Conservation (phyloP, 2,329 filamentous ascomycete species). For the Calonectria honghensis region DNA sequence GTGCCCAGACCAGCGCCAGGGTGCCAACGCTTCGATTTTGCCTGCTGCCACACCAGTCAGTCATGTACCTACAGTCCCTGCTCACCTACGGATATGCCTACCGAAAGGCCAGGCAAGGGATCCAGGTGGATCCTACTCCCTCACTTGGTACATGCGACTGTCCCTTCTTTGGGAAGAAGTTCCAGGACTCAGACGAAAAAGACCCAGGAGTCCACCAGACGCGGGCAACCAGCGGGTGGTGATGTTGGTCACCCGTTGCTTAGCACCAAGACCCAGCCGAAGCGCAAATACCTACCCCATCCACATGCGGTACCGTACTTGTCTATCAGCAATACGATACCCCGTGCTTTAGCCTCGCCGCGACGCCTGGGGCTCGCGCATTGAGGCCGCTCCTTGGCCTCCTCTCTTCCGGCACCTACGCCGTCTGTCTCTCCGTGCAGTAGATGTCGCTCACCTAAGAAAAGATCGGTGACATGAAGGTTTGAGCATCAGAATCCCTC, state of each 20-base stretch:
- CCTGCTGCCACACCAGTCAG: slow-evolving; percentile 17
- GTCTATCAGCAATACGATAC: slow-evolving; percentile 49
- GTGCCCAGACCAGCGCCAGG: slow-evolving; percentile 24
- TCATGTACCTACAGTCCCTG: slow-evolving; percentile 4
- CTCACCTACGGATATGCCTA: slow-evolving; percentile 26
- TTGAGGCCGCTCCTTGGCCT: slow-evolving; percentile 44
- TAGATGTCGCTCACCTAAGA: slow-evolving; percentile 5
- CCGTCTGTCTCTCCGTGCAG: neutral
- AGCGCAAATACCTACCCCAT: slow-evolving; percentile 27
- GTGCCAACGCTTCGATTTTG: slow-evolving; percentile 25
- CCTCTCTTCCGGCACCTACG: slow-evolving; percentile 11
- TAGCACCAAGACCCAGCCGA: slow-evolving; percentile 36
- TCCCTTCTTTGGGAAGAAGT: slow-evolving; percentile 41
- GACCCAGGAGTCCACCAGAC: slow-evolving; percentile 15
- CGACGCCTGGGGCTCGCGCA: slow-evolving; percentile 43
- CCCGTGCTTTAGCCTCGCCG: slow-evolving; percentile 46
- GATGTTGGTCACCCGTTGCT: slow-evolving; percentile 40
- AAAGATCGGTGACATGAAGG: neutral
- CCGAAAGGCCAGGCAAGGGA: slow-evolving; percentile 38
- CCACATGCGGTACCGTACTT: slow-evolving; percentile 5
- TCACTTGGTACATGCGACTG: slow-evolving; percentile 29
- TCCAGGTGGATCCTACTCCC: slow-evolving; percentile 26
- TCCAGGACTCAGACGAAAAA: slow-evolving; percentile 37
- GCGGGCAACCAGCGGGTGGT: slow-evolving; percentile 40
- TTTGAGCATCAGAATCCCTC: slow-evolving; percentile 7